Percentiles rank a stretch among this genome's conserved stretches.
phyloP scores from a whole-genome alignment of 2,329 filamentous ascomycete genomes.

The Ascomycota sp. region DNA sequence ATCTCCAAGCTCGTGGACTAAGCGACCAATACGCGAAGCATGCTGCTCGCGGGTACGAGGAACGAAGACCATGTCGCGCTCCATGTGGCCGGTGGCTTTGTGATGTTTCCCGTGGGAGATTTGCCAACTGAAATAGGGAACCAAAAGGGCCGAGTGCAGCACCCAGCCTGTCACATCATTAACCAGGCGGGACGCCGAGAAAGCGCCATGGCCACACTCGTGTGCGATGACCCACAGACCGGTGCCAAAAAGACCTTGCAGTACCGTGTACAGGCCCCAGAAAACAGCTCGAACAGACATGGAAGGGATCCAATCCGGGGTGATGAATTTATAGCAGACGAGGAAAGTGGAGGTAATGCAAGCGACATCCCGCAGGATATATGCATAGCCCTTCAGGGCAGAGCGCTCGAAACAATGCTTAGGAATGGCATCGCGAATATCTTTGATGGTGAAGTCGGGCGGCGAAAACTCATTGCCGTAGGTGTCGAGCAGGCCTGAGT shows the following conservation, averaged over 20 bases:
- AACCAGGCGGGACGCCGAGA: conserved; percentile 73
- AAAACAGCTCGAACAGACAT: conserved; percentile 40
- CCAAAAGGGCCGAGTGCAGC: conserved; percentile 67
- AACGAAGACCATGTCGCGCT: conserved; percentile 98
- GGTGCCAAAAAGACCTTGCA: conserved; percentile 84
- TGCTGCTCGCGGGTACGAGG: conserved; percentile 72
- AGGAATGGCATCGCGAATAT: conserved; percentile 90
- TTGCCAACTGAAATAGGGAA: conserved; percentile 99
- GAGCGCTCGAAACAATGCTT: conserved; percentile 93
- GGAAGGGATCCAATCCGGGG: conserved; percentile 59
- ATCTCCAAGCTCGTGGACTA: conserved; percentile 66
- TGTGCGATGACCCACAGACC: conserved; percentile 92
- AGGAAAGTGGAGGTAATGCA: conserved; percentile 59
- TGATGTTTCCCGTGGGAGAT: conserved; percentile 98
- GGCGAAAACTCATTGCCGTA: conserved; percentile 88
- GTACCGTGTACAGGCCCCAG: conserved; percentile 45
- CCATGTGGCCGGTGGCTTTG: conserved; percentile 93
- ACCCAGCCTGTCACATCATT: conserved; percentile 89
- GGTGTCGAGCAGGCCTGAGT: conserved; percentile 59
- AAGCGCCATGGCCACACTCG: conserved; percentile 92
- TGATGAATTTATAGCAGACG: conserved; percentile 74
- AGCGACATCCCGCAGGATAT: conserved; percentile 63
- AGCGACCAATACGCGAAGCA: conserved; percentile 48
- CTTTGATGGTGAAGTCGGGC: conserved; percentile 91
- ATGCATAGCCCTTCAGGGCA: conserved; percentile 47